phyloP scores from a whole-genome alignment of 345 rosid species.

The Clarkia xantiana region DNA sequence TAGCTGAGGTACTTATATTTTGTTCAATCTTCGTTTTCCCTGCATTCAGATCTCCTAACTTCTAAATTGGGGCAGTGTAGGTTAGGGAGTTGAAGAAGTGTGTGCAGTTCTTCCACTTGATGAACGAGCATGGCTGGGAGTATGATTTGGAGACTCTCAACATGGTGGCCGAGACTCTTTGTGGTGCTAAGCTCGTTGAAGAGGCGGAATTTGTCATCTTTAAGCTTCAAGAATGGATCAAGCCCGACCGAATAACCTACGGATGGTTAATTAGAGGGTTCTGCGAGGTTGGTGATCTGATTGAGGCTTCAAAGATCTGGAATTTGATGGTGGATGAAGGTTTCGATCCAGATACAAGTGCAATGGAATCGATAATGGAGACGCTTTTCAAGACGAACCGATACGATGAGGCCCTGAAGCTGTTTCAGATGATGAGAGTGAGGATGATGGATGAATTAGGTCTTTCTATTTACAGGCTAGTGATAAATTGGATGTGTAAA shows the following conservation, averaged over 20 bases:
- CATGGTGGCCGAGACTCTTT: constrained; percentile 36
- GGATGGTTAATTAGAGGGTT: constrained; percentile 51
- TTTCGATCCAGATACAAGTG: constrained; percentile 33
- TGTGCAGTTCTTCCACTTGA: constrained; percentile 45
- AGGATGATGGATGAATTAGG: constrained; percentile 37
- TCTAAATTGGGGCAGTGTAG: not conserved
- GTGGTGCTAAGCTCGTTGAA: constrained; percentile 36
- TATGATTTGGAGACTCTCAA: constrained; percentile 40
- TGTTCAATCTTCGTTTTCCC: too few species aligned
- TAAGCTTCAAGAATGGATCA: constrained; percentile 42
- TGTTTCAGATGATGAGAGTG: constrained; percentile 43
- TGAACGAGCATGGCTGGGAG: constrained; percentile 42
- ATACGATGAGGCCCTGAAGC: constrained; percentile 46
- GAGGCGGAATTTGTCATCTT: constrained; percentile 52
- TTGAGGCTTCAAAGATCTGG: constrained; percentile 71
- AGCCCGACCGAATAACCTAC: constrained; percentile 39
- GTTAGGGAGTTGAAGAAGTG: constrained; percentile 68
- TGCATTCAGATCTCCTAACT: not conserved
- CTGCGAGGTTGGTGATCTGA: constrained; percentile 51
- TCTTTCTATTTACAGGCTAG: constrained; percentile 50
- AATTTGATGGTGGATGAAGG: constrained; percentile 69
- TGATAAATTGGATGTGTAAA: constrained; percentile 62
- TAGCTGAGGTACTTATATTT: constrained; percentile 19
- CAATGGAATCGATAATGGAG: constrained; percentile 51
- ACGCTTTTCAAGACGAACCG: constrained; percentile 45